Base-by-base conservation (phyloP, 2,329 filamentous ascomycete genomes). In the Penicillium decumbens region DNA sequence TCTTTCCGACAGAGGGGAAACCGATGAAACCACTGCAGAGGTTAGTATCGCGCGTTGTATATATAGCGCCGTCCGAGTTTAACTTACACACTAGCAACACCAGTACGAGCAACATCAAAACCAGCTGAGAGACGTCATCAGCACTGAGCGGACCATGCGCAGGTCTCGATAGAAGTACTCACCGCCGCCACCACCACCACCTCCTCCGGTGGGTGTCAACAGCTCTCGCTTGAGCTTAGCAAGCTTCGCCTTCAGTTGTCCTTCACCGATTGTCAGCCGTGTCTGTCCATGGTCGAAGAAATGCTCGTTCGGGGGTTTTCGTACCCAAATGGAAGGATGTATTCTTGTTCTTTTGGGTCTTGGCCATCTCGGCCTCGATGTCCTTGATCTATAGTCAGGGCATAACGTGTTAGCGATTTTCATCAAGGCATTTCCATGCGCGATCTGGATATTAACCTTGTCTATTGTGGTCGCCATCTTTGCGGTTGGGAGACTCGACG, bases 1-100 rank as follows among this genome's bases (percentile, higher is more conserved):
- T 95, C 77, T 98, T 98, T 54, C 93, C 93, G 55, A 98, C 93
- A 1, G 93, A 98, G 1, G 93, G 93, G 66, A 98, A 98, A 28
- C 93, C 93, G 67, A 97, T 96, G 75, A 97, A 97, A 38, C 92
- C 92, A 65, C 67, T 72, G 42, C 41, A 30, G 4, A 20, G 8
- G 29, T 32, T 8, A 43, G 58, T 38, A 33, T 25, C 23, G 28
- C 33, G 23, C n/a, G 2, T 3, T 28, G 23, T 27, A n/a, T 15
- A n/a, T 7, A 3, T 3, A 9, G 12, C 5, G 20, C 23, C 13
- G 9, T 41, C 12, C n/a, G 24, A 20, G 10, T 24, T 43, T 24
- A 30, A 77, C 76, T 65, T 74, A 79, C 71, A 98, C 84, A 78
- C 89, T 95, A 58, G 93, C 93, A 57, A 97, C 93, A 78, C 93